Evolutionary conservation across 805 yeast genomes (phyloP), one percentile per base, ranked within the genome.

Genomic region (Teunomyces atbi): DNA sequence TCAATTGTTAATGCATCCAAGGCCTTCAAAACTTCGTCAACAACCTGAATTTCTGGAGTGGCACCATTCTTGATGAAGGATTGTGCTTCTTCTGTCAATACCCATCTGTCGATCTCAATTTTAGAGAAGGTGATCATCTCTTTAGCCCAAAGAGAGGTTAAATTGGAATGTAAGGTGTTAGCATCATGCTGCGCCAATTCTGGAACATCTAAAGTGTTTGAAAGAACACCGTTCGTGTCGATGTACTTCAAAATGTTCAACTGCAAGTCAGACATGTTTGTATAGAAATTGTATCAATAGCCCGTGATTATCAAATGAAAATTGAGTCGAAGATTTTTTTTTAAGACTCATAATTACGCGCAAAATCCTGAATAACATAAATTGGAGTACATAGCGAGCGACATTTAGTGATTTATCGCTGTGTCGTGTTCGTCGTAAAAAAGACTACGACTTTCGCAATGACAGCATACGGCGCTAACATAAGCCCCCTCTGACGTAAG

Each of bases 1-100:
- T 86, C 65, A 57, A 94, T 83, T 61, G 86, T 88, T 58, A 94
- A 76, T 30, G 92, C 90, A 47, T 86, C 96, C 42, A 91, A 68
- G 40, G 84, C 74, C 57, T 82, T 78, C 45, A 86, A 74, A 38
- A 94, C 89, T 62, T 84, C 88, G 45, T 80, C 76, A 52, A 89
- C 77, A 41, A 94, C 76, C 56, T 96, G 81, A 59, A 78, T 80
- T 71, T 94, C 99, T 60, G 94, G 97, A 27, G 97, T 89, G 19
- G 56, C 53, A 6, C 99, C 99, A 45, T 86, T 71, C 11, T 68
- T 66, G 13, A 88, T 77, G 49, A 91, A 86, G 36, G 87, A 91
- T 55, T 80, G 68, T 41, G 96, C 98, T 73, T 94, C 99, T 8
- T 67, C 69, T 10, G 95, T 85, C 52, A 90, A 78, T 21, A 75